These are phyloP conservation scores for Alternaria brassicicola DNA, from an alignment of 2,329 filamentous ascomycete genomes.

Conservation along the genomic window DNA sequence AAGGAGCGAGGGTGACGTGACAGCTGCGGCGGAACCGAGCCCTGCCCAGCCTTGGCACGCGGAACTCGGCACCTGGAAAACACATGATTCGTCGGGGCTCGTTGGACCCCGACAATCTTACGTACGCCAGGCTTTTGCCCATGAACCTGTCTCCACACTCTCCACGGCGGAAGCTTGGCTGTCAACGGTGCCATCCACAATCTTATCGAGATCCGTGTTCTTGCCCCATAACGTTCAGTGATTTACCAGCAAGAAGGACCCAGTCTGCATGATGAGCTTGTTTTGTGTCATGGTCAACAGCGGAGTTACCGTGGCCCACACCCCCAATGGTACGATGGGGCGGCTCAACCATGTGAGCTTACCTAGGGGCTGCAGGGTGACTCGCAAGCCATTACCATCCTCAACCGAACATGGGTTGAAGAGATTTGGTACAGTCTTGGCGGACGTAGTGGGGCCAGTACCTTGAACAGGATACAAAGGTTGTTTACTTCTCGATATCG, in stretches of 20 bases:
- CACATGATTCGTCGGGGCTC: slow-evolving; percentile 26
- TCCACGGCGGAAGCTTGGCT: slow-evolving; percentile 35
- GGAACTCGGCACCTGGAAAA: slow-evolving; percentile 29
- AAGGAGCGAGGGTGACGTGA: slow-evolving; percentile 8
- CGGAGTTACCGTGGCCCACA: not conserved
- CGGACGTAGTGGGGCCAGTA: slow-evolving; percentile 15
- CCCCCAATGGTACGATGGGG: not conserved
- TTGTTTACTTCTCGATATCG: not conserved
- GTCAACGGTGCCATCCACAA: slow-evolving; percentile 5
- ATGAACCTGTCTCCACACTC: slow-evolving; percentile 23
- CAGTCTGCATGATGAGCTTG: slow-evolving; percentile 12
- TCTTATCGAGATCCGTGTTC: slow-evolving; percentile 1
- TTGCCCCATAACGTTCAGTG: not conserved
- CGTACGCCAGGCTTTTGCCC: slow-evolving; percentile 35
- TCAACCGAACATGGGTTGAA: slow-evolving; percentile 1
- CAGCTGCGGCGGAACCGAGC: slow-evolving; percentile 31
- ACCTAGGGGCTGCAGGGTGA: slow-evolving; percentile 1
- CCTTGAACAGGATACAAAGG: slow-evolving; percentile 26
- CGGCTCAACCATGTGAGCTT: not conserved
- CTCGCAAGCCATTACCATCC: slow-evolving; percentile 4
- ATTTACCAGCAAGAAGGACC: not conserved
- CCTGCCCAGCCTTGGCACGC: slow-evolving; percentile 33
- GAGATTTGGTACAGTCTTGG: slow-evolving; percentile 21
- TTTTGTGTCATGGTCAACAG: slow-evolving; percentile 1
- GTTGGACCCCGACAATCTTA: slow-evolving; percentile 19